Evolutionary conservation across 179 eudicot species (phyloP).

Genomic region (Nepenthes alata): DNA sequence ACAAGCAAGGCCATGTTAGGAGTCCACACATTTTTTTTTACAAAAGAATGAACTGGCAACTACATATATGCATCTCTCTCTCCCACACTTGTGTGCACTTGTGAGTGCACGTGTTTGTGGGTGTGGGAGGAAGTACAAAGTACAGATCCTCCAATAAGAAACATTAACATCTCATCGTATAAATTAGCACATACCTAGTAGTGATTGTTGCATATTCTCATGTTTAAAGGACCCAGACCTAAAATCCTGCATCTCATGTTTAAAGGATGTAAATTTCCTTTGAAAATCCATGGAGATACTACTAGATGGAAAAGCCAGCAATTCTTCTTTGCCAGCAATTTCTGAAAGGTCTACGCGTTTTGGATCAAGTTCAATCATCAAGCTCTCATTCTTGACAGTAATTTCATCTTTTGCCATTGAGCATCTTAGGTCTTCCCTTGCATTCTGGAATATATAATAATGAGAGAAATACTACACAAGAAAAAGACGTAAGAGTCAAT

Average conservation of each 20-base stretch:
- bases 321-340: conserved; percentile 21
- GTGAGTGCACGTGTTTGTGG: too few relatives aligned
- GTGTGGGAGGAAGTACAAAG: too few relatives aligned
- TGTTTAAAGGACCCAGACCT: conserved; percentile 19
- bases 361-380: conserved; percentile 21
- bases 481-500: neutral
- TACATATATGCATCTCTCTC: too few relatives aligned
- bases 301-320: conserved; percentile 15
- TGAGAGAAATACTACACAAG: conserved; percentile 11
- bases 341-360: conserved; percentile 11
- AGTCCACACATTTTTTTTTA: neutral
- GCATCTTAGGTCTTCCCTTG: conserved; percentile 80
- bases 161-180: neutral
- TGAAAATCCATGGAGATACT: conserved; percentile 57
- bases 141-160: neutral
- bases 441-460: conserved; percentile 33
- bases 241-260: conserved; percentile 37
- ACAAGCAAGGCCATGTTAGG: conserved; percentile 3
- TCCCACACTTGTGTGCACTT: too few relatives aligned
- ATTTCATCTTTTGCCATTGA: conserved; percentile 91
- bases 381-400: conserved; percentile 63
- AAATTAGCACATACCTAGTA: conserved; percentile 27
- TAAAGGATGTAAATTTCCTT: conserved; percentile 55
- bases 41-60: too few relatives aligned
- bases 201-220: conserved; percentile 26